Percentiles rank a stretch among this genome's conserved stretches.
These are phyloP conservation scores for Spiromastix sp. DNA, from an alignment of 2,329 filamentous ascomycete species.

Conservation along the genomic window DNA sequence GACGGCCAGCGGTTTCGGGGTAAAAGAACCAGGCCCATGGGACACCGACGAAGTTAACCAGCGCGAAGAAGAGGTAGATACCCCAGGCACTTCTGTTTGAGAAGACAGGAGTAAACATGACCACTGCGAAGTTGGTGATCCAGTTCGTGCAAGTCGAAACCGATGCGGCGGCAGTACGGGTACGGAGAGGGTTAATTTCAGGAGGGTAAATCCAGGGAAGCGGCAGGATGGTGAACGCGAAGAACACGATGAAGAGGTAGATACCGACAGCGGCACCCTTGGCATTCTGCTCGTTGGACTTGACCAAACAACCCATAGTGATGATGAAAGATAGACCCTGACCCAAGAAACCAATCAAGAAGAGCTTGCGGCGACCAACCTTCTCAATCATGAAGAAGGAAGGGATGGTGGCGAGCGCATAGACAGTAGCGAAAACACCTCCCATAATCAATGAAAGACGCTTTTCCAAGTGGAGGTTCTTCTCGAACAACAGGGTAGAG, in stretches of 20 bases:
- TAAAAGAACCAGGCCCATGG: too few species aligned
- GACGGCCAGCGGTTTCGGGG: too few species aligned
- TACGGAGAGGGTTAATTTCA: too few species aligned
- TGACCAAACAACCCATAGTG: conserved; percentile 30
- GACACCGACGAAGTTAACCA: too few species aligned
- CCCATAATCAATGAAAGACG: conserved; percentile 26
- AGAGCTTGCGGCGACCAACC: conserved; percentile 11
- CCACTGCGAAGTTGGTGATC: too few species aligned
- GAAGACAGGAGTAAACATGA: too few species aligned
- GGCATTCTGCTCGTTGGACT: conserved; percentile 18
- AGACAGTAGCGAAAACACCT: conserved; percentile 28
- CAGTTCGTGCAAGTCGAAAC: too few species aligned
- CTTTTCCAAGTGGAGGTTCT: conserved; percentile 21
- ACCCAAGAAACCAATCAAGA: conserved; percentile 13
- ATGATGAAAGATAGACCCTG: too few species aligned
- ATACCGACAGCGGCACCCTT: conserved; percentile 17
- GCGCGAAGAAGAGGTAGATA: too few species aligned
- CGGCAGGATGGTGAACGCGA: conserved; percentile 12
- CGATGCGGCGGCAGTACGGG: too few species aligned
- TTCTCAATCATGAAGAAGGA: conserved; percentile 19
- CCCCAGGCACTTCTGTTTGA: too few species aligned
- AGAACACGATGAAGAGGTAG: conserved; percentile 11
- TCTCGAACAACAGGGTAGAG: conserved; percentile 28
- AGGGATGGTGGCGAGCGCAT: conserved; percentile 20
- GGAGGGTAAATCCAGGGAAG: too few species aligned